Base-by-base conservation (phyloP, 768 basidiomycete species). In the Boletus pseudo-olivaceus region DNA sequence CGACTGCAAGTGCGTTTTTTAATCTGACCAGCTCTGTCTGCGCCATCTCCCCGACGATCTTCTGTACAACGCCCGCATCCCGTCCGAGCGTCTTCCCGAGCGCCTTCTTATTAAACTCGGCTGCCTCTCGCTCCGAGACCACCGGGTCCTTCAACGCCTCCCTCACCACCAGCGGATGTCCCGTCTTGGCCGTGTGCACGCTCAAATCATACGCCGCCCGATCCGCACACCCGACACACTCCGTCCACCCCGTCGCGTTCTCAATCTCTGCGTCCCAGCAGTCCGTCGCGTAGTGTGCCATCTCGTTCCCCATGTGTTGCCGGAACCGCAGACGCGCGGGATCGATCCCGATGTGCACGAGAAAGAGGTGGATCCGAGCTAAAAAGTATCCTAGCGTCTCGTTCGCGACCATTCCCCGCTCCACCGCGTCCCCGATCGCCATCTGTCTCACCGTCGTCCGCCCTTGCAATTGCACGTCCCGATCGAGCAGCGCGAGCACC, bases 261-360 rank as follows among this genome's bases (percentile, higher is more conserved):
- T 93, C 82, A 60, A 98, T 98, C 76, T 99, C 97, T 40, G 95
- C 97, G 68, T 99, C 97, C 97, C 97, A 99, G 73, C 97, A 99
- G 74, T 98, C 96, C 37, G 93, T 83, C 51, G 97, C 96, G 70
- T 99, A 99, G 72, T 98, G 97, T 1, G 97, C 97, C 96, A 98
- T 98, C 78, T 98, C 97, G 74, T 98, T 99, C 35, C 75, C 81
- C 97, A 98, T 98, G 71, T 99, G 97, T 67, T 99, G 97, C 33
- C 97, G 81, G 82, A 98, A 98, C 49, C 97, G 83, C 58, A 98
- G 76, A 8, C 93, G 83, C 44, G 67, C 58, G 14, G 87, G 85
- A 75, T 95, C 78, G 72, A 99, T 88, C 56, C 96, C 97, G 65
- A 98, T 92, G 73, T 89, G 89, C 61, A 85, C 63, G 47, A 98